phyloP scores from a whole-genome alignment of 2,329 filamentous ascomycete species.

The Ilyonectria sp. region DNA sequence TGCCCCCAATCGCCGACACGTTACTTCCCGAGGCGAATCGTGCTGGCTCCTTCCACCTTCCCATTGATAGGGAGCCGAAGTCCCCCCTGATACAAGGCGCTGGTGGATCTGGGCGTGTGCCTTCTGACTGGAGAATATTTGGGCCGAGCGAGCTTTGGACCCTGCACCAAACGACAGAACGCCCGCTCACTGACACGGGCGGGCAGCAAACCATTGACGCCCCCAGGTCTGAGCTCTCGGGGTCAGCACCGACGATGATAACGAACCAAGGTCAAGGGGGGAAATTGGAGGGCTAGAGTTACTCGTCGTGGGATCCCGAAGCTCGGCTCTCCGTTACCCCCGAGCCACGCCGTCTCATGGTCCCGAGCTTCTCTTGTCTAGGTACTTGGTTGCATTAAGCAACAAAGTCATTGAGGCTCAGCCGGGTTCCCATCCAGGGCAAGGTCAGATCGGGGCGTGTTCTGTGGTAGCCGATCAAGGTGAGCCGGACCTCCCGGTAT shows the following conservation, averaged over 20 bases:
- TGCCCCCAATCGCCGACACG: constrained; percentile 28
- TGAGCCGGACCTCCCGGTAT: neutral
- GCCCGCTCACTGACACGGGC: constrained; percentile 23
- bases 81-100: neutral
- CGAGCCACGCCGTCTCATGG: neutral
- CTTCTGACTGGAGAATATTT: constrained; percentile 8
- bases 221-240: constrained; percentile 12
- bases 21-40: constrained; percentile 35
- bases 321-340: constrained; percentile 8
- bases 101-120: constrained; percentile 22
- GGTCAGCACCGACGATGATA: constrained; percentile 12
- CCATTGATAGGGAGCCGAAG: constrained; percentile 17
- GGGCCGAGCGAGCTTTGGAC: constrained; percentile 22
- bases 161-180: constrained; percentile 25
- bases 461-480: constrained; percentile 23
- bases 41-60: constrained; percentile 18
- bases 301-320: neutral
- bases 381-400: neutral
- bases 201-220: constrained; percentile 24
- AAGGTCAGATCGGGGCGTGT: constrained; percentile 27
- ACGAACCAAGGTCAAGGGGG: constrained; percentile 13
- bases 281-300: constrained; percentile 22
- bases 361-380: constrained; percentile 2
- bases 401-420: constrained; percentile 32
- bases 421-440: constrained; percentile 9